Evolutionary conservation across 257 asterid genomes (phyloP).

Genomic region (Przewalskia tangutica): DNA sequence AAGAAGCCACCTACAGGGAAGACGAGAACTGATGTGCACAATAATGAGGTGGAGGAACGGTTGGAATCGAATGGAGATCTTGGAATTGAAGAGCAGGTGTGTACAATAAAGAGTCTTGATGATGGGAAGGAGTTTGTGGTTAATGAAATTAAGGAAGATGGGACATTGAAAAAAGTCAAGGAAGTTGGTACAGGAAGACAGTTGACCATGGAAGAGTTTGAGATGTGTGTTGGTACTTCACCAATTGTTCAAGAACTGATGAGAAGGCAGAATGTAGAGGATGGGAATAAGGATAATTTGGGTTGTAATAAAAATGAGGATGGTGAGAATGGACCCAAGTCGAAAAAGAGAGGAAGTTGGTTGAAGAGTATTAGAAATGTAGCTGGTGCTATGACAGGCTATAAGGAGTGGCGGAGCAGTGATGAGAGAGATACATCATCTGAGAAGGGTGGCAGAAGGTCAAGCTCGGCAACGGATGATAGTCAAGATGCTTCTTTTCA

Average conservation of each 20-base stretch:
- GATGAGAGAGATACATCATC: slow-evolving; percentile 96
- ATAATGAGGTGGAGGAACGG: slow-evolving; percentile 12
- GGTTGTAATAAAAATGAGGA: slow-evolving; percentile 42
- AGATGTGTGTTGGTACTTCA: slow-evolving; percentile 90
- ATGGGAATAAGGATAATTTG: slow-evolving; percentile 47
- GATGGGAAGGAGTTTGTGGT: slow-evolving; percentile 94
- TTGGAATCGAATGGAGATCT: slow-evolving; percentile 10
- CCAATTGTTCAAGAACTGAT: slow-evolving; percentile 94
- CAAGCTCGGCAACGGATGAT: slow-evolving; percentile 97
- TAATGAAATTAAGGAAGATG: slow-evolving; percentile 87
- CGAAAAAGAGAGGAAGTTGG: slow-evolving; percentile 74
- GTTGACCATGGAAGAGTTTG: slow-evolving; percentile 87
- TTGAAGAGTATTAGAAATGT: slow-evolving; percentile 65
- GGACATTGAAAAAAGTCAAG: slow-evolving; percentile 83
- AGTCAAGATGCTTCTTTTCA: slow-evolving; percentile 85
- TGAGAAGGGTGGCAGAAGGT: slow-evolving; percentile 93
- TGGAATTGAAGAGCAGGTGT: slow-evolving; percentile 31
- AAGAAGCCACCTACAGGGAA: slow-evolving; percentile 35
- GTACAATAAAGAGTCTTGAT: slow-evolving; percentile 83
- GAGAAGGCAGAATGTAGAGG: slow-evolving; percentile 92
- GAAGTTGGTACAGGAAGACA: slow-evolving; percentile 91
- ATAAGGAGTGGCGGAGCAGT: slow-evolving; percentile 73
- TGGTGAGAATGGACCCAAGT: slow-evolving; percentile 43
- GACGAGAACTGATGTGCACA: slow-evolving; percentile 9
- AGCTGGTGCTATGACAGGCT: slow-evolving; percentile 66